phyloP scores from a whole-genome alignment of 2,329 filamentous ascomycete genomes.

The Didymellaceae sp. region DNA sequence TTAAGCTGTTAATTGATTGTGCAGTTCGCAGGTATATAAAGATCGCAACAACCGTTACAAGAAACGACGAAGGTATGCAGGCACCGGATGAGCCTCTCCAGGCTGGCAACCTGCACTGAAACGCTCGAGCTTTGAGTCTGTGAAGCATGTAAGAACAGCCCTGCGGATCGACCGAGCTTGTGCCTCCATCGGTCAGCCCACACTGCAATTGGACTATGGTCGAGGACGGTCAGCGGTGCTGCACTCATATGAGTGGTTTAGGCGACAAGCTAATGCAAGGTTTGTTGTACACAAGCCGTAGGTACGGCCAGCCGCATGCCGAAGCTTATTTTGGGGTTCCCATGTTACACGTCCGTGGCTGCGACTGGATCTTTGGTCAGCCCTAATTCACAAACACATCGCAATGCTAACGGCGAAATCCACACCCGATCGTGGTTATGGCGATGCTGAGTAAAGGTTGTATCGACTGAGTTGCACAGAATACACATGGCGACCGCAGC shows the following conservation, averaged over 20 bases:
- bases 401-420: not conserved
- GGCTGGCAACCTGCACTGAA: not conserved
- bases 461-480: not conserved
- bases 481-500: not conserved
- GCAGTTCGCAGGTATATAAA: constrained; percentile 1
- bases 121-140: constrained; percentile 1
- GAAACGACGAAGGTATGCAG: not conserved
- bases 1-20: too few species aligned
- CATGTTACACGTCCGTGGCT: constrained; percentile 11
- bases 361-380: constrained; percentile 3
- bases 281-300: constrained; percentile 2
- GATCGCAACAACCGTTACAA: too few species aligned
- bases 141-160: constrained; percentile 10
- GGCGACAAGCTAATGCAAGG: not conserved
- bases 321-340: constrained; percentile 10
- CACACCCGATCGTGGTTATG: not conserved
- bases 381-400: constrained; percentile 2
- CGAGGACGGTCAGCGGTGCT: not conserved
- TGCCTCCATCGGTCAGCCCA: not conserved
- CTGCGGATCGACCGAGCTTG: constrained; percentile 3
- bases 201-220: not conserved
- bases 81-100: not conserved
- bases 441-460: constrained; percentile 1
- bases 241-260: not conserved
- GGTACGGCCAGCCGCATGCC: constrained; percentile 2